Percentiles rank a stretch among this genome's conserved stretches.
Evolutionary conservation across 805 yeast genomes (phyloP).

Genomic region (Saturnispora sekii): DNA sequence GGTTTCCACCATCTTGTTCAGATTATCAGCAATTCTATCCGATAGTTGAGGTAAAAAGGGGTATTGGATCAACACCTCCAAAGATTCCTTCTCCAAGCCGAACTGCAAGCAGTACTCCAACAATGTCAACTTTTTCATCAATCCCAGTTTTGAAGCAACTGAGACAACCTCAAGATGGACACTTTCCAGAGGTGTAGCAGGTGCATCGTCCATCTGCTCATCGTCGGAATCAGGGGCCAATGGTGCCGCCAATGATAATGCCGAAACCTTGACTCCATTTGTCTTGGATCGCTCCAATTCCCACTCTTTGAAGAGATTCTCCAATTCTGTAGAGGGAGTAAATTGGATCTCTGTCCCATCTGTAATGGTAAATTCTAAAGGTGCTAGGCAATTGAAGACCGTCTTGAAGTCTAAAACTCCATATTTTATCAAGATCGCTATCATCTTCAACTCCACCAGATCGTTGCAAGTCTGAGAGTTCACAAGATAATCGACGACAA

Average conservation of each 20-base stretch:
- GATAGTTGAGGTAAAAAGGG: constrained; percentile 54
- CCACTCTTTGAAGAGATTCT: constrained; percentile 33
- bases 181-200: background rate
- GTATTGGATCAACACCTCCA: constrained; percentile 46
- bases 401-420: constrained; percentile 58
- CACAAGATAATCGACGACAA: constrained; percentile 21
- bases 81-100: constrained; percentile 55
- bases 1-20: constrained; percentile 40
- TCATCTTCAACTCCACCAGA: constrained; percentile 22
- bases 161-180: background rate
- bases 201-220: constrained; percentile 19
- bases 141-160: constrained; percentile 12
- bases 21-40: constrained; percentile 35
- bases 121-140: constrained; percentile 34
- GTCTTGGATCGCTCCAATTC: constrained; percentile 43
- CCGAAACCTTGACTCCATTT: constrained; percentile 58
- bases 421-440: constrained; percentile 51
- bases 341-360: constrained; percentile 14
- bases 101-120: constrained; percentile 44
- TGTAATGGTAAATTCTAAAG: constrained; percentile 26
- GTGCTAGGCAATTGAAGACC: constrained; percentile 47
- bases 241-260: constrained; percentile 84
- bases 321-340: constrained; percentile 27
- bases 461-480: constrained; percentile 8
- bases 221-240: constrained; percentile 57